Evolutionary conservation across 345 rosid species (phyloP), one percentile per base, ranked within the genome.

Genomic region (Ceriops decandra): DNA sequence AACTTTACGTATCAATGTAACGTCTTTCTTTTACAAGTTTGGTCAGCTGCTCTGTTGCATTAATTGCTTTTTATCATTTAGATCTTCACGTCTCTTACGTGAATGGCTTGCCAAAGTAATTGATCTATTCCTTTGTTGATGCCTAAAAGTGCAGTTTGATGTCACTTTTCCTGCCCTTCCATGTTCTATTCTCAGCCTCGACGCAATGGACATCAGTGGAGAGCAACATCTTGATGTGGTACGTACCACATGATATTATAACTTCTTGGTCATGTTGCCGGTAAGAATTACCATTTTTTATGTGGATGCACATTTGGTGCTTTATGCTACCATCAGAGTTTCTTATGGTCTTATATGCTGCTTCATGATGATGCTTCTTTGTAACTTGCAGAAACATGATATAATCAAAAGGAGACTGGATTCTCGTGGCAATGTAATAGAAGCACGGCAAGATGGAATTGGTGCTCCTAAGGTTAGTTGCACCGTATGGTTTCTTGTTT

Each of bases 221-320:
- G 96, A 88, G 82, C 90, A 91, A 56, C 99, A 91, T 82, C 95
- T 95, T 76, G 99, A 95, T 74, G 92, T 95, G 76, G 99, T 95
- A 82, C 67, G 88, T 81, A 60, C 68, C 52, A 9, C 49, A n/a
- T 51, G 32, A 64, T 57, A 7, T 64, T 57, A 62, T 33, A 27
- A 8, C 42, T 57, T 70, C 32, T 64, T 9, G 15, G 5, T 59
- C 27, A 20, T 57, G 20, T 47, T 30, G 58, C 4, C 1, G 2
- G 9, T 57, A 22, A 20, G 59, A 7, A 5, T 31, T 4, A 32
- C 20, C 15, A 7, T n/a, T 65, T 62, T 26, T 15, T 5, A 38
- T 58, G 46, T 26, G 51, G 17, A n/a, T 62, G 68, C 35, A 35
- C 11, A 5, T 33, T 19, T 27, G 36, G 9, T 35, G 59, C 60